Evolutionary conservation across 768 basidiomycete genomes (phyloP), one percentile per base, ranked within the genome.

Genomic region (Sarcodon aspratus): DNA sequence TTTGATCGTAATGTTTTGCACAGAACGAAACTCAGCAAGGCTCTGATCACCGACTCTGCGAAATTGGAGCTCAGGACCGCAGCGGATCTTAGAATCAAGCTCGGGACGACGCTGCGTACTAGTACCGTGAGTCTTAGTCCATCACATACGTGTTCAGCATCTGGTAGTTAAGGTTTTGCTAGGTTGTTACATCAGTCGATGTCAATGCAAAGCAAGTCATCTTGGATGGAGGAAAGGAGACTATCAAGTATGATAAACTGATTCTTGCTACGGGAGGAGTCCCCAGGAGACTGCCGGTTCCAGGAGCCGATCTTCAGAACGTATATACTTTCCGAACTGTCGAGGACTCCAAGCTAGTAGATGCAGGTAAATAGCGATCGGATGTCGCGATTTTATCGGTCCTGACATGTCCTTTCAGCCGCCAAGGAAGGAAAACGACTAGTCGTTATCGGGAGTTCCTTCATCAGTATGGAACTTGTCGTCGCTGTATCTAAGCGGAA

Each of bases 381-480:
- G 40, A 15, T 42, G 3, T 8, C 12, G 13, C 8, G 18, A 11
- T 40, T 15, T 21, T 10, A 10, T 45, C 3, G 17, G 32, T 3
- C 17, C 21, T 46, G 8, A 50, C 13, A 37, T 50, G 48, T 11
- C 47, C 34, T 34, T 36, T 33, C 36, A 85, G 81, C 74, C 45
- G 75, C 74, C 34, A 68, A 84, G 65, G 83, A 87, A 54, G 83
- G 84, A 33, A 86, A 90, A 64, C 71, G 71, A 45, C 63, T 85
- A 51, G 89, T 91, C 33, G 76, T 94, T 10, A 82, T 95, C 53
- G 93, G 93, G 2, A 85, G 81, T 45, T 88, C 85, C 11, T 96
- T 94, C 68, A 96, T 96, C 57, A 80, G 85, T 49, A 89, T 96
- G 89, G 88, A 93, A 62, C 69, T 91, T n/a, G 88, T 89, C 7